Percentiles rank a stretch among this genome's conserved stretches.
Evolutionary conservation across 306 rosid genomes (phyloP).

Genomic region (Purshia tridentata): DNA sequence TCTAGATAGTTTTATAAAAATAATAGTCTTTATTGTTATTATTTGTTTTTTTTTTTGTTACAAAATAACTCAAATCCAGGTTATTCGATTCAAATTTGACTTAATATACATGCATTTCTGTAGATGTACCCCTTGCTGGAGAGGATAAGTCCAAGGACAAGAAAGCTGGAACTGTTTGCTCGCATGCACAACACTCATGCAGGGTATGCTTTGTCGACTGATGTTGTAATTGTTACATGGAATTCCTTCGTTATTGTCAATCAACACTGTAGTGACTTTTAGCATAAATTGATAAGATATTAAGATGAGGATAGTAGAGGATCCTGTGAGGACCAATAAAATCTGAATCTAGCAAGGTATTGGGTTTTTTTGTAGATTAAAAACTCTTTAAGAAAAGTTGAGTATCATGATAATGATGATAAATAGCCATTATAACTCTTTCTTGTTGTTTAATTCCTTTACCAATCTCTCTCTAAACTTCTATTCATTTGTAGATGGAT

Average conservation of each 20-base stretch:
- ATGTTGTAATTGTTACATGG: background rate
- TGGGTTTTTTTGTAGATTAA: background rate
- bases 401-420: background rate
- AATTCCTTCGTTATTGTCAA: constrained; percentile 9
- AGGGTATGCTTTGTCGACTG: constrained; percentile 57
- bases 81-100: constrained; percentile 11
- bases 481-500: background rate
- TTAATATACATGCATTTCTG: constrained; percentile 20
- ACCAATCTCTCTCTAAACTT: background rate
- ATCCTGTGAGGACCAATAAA: background rate
- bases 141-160: constrained; percentile 97
- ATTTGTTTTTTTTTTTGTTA: background rate
- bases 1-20: background rate
- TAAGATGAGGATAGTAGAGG: background rate
- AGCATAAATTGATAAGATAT: background rate
- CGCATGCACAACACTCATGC: constrained; percentile 99
- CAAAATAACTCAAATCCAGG: constrained; percentile 3
- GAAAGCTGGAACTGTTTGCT: constrained; percentile 94
- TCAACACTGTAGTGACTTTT: background rate
- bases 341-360: background rate
- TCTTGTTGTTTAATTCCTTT: background rate
- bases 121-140: constrained; percentile 98
- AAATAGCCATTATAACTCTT: background rate
- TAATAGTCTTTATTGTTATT: background rate
- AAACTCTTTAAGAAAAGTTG: background rate